Conservation (phyloP, 1,284 basidiomycete genomes). For the Trametes versicolor region DNA sequence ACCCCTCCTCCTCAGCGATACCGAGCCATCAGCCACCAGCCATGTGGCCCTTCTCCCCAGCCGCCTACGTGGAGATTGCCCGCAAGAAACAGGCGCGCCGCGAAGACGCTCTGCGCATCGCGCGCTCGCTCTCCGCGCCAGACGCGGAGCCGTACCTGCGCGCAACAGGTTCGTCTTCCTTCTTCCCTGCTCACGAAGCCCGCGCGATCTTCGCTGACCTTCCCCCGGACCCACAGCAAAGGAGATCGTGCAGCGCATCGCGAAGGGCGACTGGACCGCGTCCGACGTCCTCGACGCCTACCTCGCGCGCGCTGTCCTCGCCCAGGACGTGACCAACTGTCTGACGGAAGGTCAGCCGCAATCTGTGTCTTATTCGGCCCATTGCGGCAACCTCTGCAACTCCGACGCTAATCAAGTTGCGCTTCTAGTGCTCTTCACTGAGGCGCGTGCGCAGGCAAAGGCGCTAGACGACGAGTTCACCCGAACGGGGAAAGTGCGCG, state of each 20-base stretch:
- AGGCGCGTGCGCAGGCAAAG: conserved; percentile 69
- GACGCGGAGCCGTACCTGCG: conserved; percentile 38
- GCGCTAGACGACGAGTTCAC: conserved; percentile 75
- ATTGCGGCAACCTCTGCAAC: background rate
- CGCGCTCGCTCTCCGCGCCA: conserved; percentile 27
- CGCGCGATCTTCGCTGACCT: conserved; percentile 16
- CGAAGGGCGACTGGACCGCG: conserved; percentile 76
- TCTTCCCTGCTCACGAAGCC: conserved; percentile 2
- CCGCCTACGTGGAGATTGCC: conserved; percentile 44
- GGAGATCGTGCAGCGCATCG: conserved; percentile 70
- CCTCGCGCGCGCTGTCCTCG: conserved; percentile 70
- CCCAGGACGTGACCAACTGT: conserved; percentile 78
- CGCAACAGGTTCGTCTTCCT: conserved; percentile 39
- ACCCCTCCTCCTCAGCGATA: conserved; percentile 45
- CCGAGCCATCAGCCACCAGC: background rate
- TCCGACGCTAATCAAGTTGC: background rate
- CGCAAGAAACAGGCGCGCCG: conserved; percentile 48
- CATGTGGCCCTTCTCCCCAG: conserved; percentile 55
- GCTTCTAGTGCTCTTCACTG: conserved; percentile 70
- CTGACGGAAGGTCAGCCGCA: conserved; percentile 72
- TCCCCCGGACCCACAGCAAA: conserved; percentile 51
- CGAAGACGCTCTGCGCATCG: conserved; percentile 41
- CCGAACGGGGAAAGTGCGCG: conserved; percentile 65
- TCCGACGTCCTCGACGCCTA: conserved; percentile 77
- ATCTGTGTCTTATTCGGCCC: background rate